Conservation (phyloP, 2,329 filamentous ascomycete genomes). For the Xylariaceae sp. region DNA sequence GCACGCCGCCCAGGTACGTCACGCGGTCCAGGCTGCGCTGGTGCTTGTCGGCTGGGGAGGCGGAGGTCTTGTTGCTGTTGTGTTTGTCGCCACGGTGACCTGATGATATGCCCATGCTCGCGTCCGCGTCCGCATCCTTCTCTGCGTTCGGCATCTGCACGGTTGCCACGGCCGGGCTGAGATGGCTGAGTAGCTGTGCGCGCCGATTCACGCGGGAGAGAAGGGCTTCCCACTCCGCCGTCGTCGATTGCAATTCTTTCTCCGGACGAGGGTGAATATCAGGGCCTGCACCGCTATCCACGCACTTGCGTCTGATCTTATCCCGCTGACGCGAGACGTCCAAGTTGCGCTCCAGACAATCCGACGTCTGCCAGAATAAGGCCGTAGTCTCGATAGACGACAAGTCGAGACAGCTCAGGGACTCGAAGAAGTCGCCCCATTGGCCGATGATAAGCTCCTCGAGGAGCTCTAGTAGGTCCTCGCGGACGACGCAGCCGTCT, state of each 20-base stretch:
- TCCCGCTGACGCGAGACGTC: conserved; percentile 27
- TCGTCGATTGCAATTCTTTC: neutral
- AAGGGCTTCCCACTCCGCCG: conserved; percentile 43
- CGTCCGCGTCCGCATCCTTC: neutral
- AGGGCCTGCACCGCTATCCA: neutral
- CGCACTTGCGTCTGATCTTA: neutral
- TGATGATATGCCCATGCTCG: neutral
- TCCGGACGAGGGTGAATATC: neutral
- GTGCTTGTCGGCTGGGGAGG: conserved; percentile 40
- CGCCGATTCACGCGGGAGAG: conserved; percentile 41
- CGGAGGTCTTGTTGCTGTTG: neutral
- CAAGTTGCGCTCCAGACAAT: conserved; percentile 47
- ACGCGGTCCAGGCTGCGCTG: conserved; percentile 54
- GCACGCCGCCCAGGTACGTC: conserved; percentile 56
- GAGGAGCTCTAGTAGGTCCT: conserved; percentile 25
- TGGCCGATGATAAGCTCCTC: conserved; percentile 34
- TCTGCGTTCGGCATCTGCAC: conserved; percentile 8
- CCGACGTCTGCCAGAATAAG: conserved; percentile 42
- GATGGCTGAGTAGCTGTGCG: conserved; percentile 34
- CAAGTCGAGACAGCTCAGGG: conserved; percentile 23
- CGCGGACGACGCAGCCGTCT: neutral
- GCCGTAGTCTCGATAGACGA: conserved; percentile 15
- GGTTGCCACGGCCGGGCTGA: conserved; percentile 20
- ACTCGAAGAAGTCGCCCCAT: conserved; percentile 49
- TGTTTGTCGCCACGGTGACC: neutral